These are phyloP conservation scores for Euphorbia peplus DNA, from an alignment of 345 rosid genomes.

Conservation along the genomic window DNA sequence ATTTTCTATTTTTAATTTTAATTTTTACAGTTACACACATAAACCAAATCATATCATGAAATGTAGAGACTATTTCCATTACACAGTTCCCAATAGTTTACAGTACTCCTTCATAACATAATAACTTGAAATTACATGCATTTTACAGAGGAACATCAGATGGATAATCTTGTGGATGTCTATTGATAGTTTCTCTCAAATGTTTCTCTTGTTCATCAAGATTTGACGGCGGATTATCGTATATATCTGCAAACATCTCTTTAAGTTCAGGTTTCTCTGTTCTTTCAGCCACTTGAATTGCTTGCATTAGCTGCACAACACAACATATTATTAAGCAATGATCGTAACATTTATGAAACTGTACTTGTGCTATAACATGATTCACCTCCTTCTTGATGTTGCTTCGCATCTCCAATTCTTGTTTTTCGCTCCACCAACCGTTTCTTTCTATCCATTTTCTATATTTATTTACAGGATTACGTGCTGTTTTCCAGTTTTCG, in stretches of 20 bases:
- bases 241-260: constrained; percentile 72
- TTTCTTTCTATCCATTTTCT: constrained; percentile 67
- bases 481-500: constrained; percentile 55
- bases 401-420: constrained; percentile 58
- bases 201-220: constrained; percentile 63
- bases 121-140: too few relatives aligned
- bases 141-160: constrained; percentile 54
- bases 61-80: background rate
- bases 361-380: background rate
- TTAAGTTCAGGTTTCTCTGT: constrained; percentile 62
- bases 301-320: constrained; percentile 55
- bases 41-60: too few relatives aligned
- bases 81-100: too few relatives aligned
- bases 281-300: constrained; percentile 72
- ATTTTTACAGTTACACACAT: too few relatives aligned
- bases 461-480: constrained; percentile 63
- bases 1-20: too few relatives aligned
- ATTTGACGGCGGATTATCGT: constrained; percentile 58
- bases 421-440: constrained; percentile 74
- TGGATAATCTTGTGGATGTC: constrained; percentile 69
- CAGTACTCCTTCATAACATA: too few relatives aligned
- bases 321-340: background rate
- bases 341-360: background rate
- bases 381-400: constrained; percentile 64
- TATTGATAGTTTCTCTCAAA: constrained; percentile 51